These are phyloP conservation scores for Hyphopichia fennica DNA, from an alignment of 1,139 yeast species.

Conservation along the genomic window DNA sequence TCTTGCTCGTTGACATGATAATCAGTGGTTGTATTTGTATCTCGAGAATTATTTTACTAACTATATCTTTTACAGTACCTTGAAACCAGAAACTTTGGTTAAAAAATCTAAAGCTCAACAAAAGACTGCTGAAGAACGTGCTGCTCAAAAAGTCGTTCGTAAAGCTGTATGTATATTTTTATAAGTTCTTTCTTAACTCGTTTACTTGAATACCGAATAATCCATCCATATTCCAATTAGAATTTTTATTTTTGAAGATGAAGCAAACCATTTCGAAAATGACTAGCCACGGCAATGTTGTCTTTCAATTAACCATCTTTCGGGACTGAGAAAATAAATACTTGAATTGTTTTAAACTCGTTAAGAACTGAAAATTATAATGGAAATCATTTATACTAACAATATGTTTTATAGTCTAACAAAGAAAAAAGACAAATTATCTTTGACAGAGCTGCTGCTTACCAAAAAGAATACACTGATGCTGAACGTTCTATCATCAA, in stretches of 20 bases:
- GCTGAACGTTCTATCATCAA: conserved; percentile 91
- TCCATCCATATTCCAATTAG: background rate
- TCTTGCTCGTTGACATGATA: background rate
- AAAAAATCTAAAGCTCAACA: conserved; percentile 93
- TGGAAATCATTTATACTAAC: conserved; percentile 34
- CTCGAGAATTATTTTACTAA: conserved; percentile 30
- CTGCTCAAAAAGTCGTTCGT: conserved; percentile 84
- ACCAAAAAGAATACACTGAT: conserved; percentile 94
- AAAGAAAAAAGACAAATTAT: conserved; percentile 93
- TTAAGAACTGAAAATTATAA: background rate
- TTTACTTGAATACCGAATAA: background rate
- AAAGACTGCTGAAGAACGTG: conserved; percentile 83
- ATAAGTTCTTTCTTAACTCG: background rate
- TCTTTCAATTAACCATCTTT: conserved; percentile 98
- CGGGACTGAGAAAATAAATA: conserved; percentile 78
- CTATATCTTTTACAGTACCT: conserved; percentile 39
- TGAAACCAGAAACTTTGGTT: conserved; percentile 90
- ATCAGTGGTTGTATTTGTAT: background rate
- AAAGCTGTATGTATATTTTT: conserved; percentile 72
- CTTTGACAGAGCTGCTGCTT: conserved; percentile 97
- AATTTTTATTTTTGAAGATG: conserved; percentile 55
- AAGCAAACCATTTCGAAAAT: conserved; percentile 50
- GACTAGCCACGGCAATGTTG: conserved; percentile 92
- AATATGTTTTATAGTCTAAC: conserved; percentile 53
- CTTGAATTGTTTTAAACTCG: conserved; percentile 4